phyloP scores from a whole-genome alignment of 2,329 filamentous ascomycete species.

The Colletotrichum agaves region DNA sequence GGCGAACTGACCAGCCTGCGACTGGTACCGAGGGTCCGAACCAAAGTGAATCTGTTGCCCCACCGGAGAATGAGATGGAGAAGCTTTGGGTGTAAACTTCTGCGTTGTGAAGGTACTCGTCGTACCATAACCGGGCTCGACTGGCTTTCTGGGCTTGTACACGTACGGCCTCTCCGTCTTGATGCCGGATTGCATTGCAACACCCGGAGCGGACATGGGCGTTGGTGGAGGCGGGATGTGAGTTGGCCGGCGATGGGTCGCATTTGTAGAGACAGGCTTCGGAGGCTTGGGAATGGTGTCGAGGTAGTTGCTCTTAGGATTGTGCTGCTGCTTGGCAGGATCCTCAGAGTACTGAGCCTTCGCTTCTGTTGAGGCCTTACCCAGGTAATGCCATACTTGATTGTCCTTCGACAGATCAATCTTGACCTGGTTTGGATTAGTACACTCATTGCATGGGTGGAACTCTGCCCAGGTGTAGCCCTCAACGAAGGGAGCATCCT shows the following conservation, averaged over 20 bases:
- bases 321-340: constrained; percentile 67
- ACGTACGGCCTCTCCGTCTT: constrained; percentile 61
- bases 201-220: constrained; percentile 11
- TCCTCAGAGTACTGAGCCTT: constrained; percentile 92
- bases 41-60: constrained; percentile 44
- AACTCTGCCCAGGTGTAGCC: constrained; percentile 85
- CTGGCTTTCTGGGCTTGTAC: constrained; percentile 61
- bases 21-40: constrained; percentile 44
- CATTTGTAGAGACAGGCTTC: constrained; percentile 48
- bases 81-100: constrained; percentile 47
- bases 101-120: constrained; percentile 47
- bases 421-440: constrained; percentile 71
- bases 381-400: constrained; percentile 90
- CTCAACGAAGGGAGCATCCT: constrained; percentile 74
- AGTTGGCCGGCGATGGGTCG: constrained; percentile 38
- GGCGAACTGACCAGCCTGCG: constrained; percentile 36
- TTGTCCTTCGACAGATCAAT: constrained; percentile 77
- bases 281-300: constrained; percentile 71
- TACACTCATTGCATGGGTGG: constrained; percentile 64
- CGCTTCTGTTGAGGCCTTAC: constrained; percentile 86
- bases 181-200: constrained; percentile 13
- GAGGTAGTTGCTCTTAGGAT: constrained; percentile 77
- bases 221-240: constrained; percentile 31
- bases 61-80: constrained; percentile 42
- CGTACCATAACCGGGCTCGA: constrained; percentile 41